phyloP scores from a whole-genome alignment of 108 stramenopile genomes.

The Nitzschia sp. region DNA sequence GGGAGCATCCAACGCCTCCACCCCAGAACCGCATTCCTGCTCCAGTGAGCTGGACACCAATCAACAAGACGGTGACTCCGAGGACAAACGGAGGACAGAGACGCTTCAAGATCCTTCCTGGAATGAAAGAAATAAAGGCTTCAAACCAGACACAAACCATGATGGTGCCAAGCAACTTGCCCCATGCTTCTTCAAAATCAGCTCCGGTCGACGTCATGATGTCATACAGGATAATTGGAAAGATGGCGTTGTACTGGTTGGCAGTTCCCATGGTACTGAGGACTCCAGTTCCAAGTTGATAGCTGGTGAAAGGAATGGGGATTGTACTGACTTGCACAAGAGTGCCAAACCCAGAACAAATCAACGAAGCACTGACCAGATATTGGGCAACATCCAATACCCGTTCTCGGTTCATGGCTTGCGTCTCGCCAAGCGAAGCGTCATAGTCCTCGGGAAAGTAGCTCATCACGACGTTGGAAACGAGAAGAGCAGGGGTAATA shows the following conservation, averaged over 20 bases:
- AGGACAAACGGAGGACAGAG: conserved; percentile 44
- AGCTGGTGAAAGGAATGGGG: conserved; percentile 38
- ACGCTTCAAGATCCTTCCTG: conserved; percentile 23
- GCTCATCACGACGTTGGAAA: conserved; percentile 37
- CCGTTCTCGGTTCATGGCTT: conserved; percentile 11
- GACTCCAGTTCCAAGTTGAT: conserved; percentile 48
- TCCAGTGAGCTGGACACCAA: conserved; percentile 46
- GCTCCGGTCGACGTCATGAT: conserved; percentile 25
- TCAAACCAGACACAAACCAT: conserved; percentile 45
- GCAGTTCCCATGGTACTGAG: conserved; percentile 52
- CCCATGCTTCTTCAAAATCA: conserved; percentile 44
- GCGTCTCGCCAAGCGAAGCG: conserved; percentile 16
- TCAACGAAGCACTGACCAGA: conserved; percentile 44
- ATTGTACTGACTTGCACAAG: conserved; percentile 42
- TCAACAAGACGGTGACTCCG: conserved; percentile 46
- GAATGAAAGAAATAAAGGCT: conserved; percentile 34
- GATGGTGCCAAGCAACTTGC: conserved; percentile 48
- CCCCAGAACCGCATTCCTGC: conserved; percentile 51
- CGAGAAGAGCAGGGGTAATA: conserved; percentile 40
- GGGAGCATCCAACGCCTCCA: conserved; percentile 49
- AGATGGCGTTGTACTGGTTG: conserved; percentile 41
- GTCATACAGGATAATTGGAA: conserved; percentile 17
- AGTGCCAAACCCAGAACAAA: conserved; percentile 41
- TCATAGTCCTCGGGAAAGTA: conserved; percentile 32
- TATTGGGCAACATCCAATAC: conserved; percentile 35